These are phyloP conservation scores for Microdochium bolleyi DNA, from an alignment of 2,329 filamentous ascomycete species.

Conservation along the genomic window DNA sequence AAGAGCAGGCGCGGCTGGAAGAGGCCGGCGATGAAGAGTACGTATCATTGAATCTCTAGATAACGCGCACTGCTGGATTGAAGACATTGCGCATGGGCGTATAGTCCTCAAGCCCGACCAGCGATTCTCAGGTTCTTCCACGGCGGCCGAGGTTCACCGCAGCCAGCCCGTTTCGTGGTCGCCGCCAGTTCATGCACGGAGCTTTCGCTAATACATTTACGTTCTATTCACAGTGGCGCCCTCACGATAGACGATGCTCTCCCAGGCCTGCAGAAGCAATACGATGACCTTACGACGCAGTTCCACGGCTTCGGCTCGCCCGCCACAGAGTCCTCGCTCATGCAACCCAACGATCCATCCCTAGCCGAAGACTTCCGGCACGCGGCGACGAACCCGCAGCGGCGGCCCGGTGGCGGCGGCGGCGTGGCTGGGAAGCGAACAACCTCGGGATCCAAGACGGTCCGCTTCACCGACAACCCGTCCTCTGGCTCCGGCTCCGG, in stretches of 20 bases:
- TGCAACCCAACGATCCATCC: constrained; percentile 55
- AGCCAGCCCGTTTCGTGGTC: no score
- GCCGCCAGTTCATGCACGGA: not conserved
- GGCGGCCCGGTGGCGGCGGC: constrained; percentile 7
- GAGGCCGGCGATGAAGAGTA: constrained; percentile 58
- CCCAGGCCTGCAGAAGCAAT: constrained; percentile 62
- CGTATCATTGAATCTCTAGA: no score
- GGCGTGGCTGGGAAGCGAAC: constrained; percentile 17
- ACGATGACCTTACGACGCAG: constrained; percentile 68
- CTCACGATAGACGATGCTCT: constrained; percentile 55
- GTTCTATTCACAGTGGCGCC: constrained; percentile 29
- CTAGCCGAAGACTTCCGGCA: constrained; percentile 57
- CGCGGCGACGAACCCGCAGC: constrained; percentile 34
- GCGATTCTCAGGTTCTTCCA: no score
- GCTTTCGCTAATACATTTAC: not conserved
- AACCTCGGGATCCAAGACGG: constrained; percentile 54
- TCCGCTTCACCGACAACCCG: constrained; percentile 72
- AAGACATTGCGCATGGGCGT: no score
- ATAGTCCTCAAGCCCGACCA: no score
- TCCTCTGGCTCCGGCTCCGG: constrained; percentile 7
- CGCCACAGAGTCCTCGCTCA: constrained; percentile 40
- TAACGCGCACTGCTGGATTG: no score
- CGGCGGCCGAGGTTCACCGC: no score
- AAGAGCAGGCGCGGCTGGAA: constrained; percentile 55
- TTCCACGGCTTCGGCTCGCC: constrained; percentile 61